Percentiles rank a stretch among this genome's conserved stretches.
Evolutionary conservation across 1,284 basidiomycete species (phyloP).

Genomic region (Papiliotrema flavescens): DNA sequence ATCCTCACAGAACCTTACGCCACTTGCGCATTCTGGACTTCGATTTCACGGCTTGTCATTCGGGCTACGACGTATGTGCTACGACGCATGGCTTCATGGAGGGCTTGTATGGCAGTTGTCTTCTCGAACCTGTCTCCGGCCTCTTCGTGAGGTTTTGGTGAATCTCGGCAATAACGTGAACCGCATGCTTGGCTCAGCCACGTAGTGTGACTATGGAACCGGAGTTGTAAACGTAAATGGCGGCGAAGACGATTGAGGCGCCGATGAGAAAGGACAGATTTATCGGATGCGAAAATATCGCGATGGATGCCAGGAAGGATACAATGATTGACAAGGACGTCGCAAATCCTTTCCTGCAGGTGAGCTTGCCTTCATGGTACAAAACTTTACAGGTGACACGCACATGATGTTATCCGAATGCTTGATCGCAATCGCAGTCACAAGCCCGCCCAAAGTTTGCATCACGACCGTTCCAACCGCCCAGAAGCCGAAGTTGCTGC

Average conservation of each 20-base stretch:
- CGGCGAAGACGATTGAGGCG: slow-evolving; percentile 72
- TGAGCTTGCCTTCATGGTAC: not conserved
- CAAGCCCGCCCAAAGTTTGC: slow-evolving; percentile 86
- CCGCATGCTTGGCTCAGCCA: no score
- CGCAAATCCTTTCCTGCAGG: slow-evolving; percentile 76
- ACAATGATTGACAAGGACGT: slow-evolving; percentile 88
- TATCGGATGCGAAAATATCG: slow-evolving; percentile 81
- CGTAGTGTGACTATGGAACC: no score
- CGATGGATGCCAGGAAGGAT: slow-evolving; percentile 84
- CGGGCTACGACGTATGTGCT: no score
- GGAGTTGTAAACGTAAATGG: slow-evolving; percentile 88
- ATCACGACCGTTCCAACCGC: slow-evolving; percentile 85
- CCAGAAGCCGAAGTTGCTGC: slow-evolving; percentile 68
- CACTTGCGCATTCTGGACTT: no score
- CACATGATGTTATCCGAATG: slow-evolving; percentile 53
- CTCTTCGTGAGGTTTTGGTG: no score
- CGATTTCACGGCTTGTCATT: no score
- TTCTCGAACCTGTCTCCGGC: no score
- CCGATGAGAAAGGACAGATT: slow-evolving; percentile 80
- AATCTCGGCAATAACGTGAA: no score
- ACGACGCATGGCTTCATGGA: no score
- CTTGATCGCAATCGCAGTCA: slow-evolving; percentile 68
- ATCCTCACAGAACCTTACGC: no score
- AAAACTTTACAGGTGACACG: slow-evolving; percentile 12
- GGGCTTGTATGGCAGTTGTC: no score